Evolutionary conservation across 495 filamentous ascomycete genomes (phyloP), one percentile per base, ranked within the genome.

Genomic region (Aspergillus ellipticus): DNA sequence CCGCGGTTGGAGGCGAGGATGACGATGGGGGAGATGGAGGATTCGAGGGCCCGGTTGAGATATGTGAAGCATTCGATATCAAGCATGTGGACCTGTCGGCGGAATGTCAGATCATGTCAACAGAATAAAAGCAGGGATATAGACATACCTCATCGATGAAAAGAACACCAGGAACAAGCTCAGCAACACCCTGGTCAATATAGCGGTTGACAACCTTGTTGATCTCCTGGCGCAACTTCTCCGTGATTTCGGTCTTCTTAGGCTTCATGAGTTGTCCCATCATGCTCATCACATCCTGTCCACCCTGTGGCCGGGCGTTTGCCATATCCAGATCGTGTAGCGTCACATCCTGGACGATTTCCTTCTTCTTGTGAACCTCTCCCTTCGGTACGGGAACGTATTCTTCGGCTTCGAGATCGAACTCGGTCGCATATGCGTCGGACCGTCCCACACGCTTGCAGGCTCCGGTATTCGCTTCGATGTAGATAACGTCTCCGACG

Each of bases 241-340:
- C 93, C 31, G 93, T 97, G 60, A 97, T 96, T 68, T 97, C 93
- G 10, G 93, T 97, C 82, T 96, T 96, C 79, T 95, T 94, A 55
- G 94, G 94, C 80, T 96, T 97, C 89, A 96, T 96, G 58, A 98
- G 77, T 67, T 97, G 93, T 57, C 93, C 93, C 91, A 98, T 96
- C 94, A 98, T 97, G 71, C 89, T 95, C 92, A 98, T 96, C 54
- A 98, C 92, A 69, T 98, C 94, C 75, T 98, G 94, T 53, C 94
- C 94, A 29, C 94, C 93, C 78, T 96, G 80, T 11, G 94, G 95
- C 55, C 93, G 80, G 10, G 94, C 89, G 63, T 98, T 98, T 59
- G 94, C 94, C 59, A 96, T 90, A 67, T 98, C 94, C 46, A 98
- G 76, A 62, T 98, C 94, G 64, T 98, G 94, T 54, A 98, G 79